Base-by-base conservation (phyloP, 2,329 filamentous ascomycete genomes). In the Herpotrichia juniperi region DNA sequence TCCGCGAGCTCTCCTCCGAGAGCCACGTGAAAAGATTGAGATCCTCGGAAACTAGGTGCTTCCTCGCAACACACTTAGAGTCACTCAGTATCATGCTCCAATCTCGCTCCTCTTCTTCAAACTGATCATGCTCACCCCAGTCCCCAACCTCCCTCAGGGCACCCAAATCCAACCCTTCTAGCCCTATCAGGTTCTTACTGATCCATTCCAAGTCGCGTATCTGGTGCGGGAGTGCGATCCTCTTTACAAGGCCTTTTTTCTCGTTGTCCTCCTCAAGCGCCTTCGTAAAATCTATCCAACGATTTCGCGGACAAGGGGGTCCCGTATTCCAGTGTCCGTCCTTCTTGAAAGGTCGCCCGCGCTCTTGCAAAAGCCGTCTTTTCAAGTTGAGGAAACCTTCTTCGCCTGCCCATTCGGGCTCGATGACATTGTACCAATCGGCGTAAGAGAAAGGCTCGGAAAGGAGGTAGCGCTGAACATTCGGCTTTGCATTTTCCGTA, bases 381-480 rank as follows among this genome's bases (percentile, higher is more conserved):
- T 61, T 65, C 21, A 24, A 46, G 35, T 48, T 31, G 19, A 24
- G 39, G 3, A 21, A 40, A 7, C 19, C 37, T n/a, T 40, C 16
- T 21, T 6, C 16, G 19, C 19, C 37, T 4, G 46, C 37, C 46
- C 49, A 50, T 21, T 44, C 16, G 16, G 24, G 22, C 22, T 47
- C 12, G 11, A 12, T 46, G 2, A 53, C 19, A 1, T 54, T 58
- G 40, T 60, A 50, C 65, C 66, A 69, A 50, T 68, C 65, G 56
- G 53, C 64, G 51, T 63, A 68, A 3, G 55, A 62, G 45, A 67
- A 68, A 5, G 65, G 64, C 39, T 68, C 63, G 35, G 56, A 53
- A 16, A 60, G 26, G 10, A 40, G 19, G 6, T 9, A 6, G 16
- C n/a, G 9, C 32, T 35, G 6, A n/a, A 35, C 32, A 35, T 35